Conservation (phyloP, 2,329 filamentous ascomycete species). For the Epichloe elymi region DNA sequence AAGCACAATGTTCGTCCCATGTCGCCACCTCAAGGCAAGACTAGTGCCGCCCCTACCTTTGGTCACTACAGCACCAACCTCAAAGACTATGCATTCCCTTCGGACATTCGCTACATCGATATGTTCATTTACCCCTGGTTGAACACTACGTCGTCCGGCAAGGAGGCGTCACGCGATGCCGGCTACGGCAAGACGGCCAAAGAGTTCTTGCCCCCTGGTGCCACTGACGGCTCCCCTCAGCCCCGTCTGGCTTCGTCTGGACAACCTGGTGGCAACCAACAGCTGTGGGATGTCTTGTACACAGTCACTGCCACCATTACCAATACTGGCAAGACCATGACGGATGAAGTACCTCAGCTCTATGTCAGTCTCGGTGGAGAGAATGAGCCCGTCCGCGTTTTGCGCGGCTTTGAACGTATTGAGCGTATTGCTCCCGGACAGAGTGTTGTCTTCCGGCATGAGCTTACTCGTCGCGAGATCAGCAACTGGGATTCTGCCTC, state of each 20-base stretch:
- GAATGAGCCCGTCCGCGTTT: conserved; percentile 49
- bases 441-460: conserved; percentile 50
- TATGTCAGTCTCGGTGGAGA: conserved; percentile 73
- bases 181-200: conserved; percentile 45
- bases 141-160: conserved; percentile 46
- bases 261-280: conserved; percentile 49
- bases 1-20: conserved; percentile 39
- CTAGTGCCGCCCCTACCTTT: conserved; percentile 48
- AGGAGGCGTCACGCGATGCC: conserved; percentile 42
- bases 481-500: conserved; percentile 68
- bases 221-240: conserved; percentile 43
- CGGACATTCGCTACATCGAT: conserved; percentile 34
- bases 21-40: conserved; percentile 46
- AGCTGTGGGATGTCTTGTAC: conserved; percentile 57
- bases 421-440: conserved; percentile 54
- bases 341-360: conserved; percentile 63
- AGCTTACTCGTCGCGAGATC: conserved; percentile 66
- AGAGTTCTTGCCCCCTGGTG: conserved; percentile 46
- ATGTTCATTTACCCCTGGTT: conserved; percentile 60
- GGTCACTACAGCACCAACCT: conserved; percentile 51
- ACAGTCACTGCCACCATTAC: conserved; percentile 53
- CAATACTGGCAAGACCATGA: conserved; percentile 53
- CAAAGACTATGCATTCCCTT: conserved; percentile 56
- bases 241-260: conserved; percentile 36
- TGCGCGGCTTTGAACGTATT: conserved; percentile 74